Evolutionary conservation across 331 rosid genomes (phyloP).

Genomic region (Pyracantha coccinea): DNA sequence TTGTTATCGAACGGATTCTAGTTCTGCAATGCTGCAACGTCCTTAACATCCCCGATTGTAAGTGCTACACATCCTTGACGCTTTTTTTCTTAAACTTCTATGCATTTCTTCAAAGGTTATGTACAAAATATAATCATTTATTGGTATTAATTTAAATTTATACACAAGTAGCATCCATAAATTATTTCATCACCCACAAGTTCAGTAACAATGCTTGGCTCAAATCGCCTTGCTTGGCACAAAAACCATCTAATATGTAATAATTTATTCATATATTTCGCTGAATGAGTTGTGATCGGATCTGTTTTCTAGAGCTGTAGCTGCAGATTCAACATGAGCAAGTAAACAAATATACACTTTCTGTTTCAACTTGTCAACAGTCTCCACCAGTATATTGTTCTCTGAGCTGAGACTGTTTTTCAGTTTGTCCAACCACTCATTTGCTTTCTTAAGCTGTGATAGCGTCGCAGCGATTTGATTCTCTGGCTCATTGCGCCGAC

Average conservation of each 20-base stretch:
- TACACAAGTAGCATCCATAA: slow-evolving; percentile 10
- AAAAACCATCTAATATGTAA: slow-evolving; percentile 3
- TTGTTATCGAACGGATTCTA: neutral
- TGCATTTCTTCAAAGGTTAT: neutral
- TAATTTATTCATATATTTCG: slow-evolving; percentile 23
- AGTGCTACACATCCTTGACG: neutral
- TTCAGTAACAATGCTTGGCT: slow-evolving; percentile 7
- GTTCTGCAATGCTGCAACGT: slow-evolving; percentile 4
- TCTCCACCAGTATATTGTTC: slow-evolving; percentile 31
- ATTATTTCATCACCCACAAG: slow-evolving; percentile 5
- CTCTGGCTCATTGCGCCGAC: slow-evolving; percentile 40
- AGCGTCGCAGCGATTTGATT: slow-evolving; percentile 65
- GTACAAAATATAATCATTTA: neutral
- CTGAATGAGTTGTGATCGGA: slow-evolving; percentile 30
- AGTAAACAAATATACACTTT: slow-evolving; percentile 69
- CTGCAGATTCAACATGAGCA: slow-evolving; percentile 65
- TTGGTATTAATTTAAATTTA: neutral
- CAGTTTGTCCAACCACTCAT: slow-evolving; percentile 80
- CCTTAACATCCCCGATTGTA: neutral
- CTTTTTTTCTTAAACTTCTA: neutral
- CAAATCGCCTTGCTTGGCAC: slow-evolving; percentile 1
- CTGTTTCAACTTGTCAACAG: slow-evolving; percentile 54
- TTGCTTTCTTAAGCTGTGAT: slow-evolving; percentile 77
- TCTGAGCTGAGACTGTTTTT: slow-evolving; percentile 30
- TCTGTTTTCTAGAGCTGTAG: slow-evolving; percentile 68